phyloP scores from a whole-genome alignment of 805 yeast species.

The Candida hispaniensis region DNA sequence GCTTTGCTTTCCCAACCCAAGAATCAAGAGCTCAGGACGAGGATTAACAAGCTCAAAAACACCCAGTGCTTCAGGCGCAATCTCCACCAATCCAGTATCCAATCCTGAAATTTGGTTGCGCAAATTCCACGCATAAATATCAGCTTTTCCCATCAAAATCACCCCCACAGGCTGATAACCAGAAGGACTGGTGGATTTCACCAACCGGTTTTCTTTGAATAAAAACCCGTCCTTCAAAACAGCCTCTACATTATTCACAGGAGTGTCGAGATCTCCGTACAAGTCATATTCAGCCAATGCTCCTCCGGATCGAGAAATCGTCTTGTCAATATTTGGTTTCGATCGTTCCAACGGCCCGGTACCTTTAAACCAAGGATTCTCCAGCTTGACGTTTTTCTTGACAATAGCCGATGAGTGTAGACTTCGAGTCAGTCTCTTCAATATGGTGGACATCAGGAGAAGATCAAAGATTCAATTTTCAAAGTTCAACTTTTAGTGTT shows the following conservation, averaged over 20 bases:
- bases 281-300: conserved; percentile 35
- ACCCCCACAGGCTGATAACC: conserved; percentile 23
- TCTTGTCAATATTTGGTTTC: conserved; percentile 14
- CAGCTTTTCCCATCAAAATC: conserved; percentile 32
- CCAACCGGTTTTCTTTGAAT: conserved; percentile 43
- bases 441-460: too few relatives aligned
- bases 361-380: conserved; percentile 16
- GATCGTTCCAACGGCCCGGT: conserved; percentile 15
- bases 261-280: conserved; percentile 35
- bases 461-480: too few relatives aligned
- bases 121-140: conserved; percentile 51
- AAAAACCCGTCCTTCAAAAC: conserved; percentile 47
- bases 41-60: conserved; percentile 53
- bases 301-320: conserved; percentile 19
- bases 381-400: conserved; percentile 10
- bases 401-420: conserved; percentile 8
- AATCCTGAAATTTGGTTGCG: conserved; percentile 33
- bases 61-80: conserved; percentile 36
- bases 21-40: conserved; percentile 61
- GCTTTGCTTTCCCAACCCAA: conserved; percentile 59
- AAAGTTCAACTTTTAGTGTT: too few relatives aligned
- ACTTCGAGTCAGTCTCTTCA: too few relatives aligned
- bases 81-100: conserved; percentile 45
- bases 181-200: conserved; percentile 29
- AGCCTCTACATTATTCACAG: conserved; percentile 42